Evolutionary conservation across 1,284 basidiomycete species (phyloP).

Genomic region (Tranzscheliella williamsii): DNA sequence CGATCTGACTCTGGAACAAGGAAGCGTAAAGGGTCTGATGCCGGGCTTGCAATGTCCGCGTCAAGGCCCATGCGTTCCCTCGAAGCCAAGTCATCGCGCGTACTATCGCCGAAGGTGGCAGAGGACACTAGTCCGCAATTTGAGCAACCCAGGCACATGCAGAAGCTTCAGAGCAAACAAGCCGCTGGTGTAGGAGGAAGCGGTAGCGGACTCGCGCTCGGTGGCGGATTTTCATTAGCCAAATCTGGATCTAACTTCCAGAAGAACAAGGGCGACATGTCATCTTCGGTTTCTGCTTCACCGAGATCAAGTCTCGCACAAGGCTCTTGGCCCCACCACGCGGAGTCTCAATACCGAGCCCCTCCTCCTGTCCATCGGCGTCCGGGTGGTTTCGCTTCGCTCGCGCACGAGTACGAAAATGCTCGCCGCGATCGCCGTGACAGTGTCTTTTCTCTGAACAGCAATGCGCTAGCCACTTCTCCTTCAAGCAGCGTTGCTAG

Average conservation of each 20-base stretch:
- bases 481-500: conserved; percentile 23
- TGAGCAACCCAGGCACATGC: conserved; percentile 25
- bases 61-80: background rate
- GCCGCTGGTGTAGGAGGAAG: background rate
- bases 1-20: conserved; percentile 10
- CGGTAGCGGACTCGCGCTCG: conserved; percentile 25
- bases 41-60: conserved; percentile 8
- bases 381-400: conserved; percentile 33
- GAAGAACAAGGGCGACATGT: too few species aligned
- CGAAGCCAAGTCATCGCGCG: background rate
- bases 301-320: background rate
- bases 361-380: conserved; percentile 29
- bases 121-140: conserved; percentile 5
- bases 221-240: conserved; percentile 37
- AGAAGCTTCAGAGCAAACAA: conserved; percentile 14
- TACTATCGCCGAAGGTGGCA: background rate
- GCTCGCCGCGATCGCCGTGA: conserved; percentile 17
- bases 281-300: too few species aligned
- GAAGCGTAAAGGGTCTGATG: conserved; percentile 21
- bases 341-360: conserved; percentile 5
- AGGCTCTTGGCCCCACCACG: too few species aligned
- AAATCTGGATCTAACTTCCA: conserved; percentile 34
- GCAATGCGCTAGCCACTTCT: conserved; percentile 27
- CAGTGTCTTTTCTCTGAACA: conserved; percentile 20
- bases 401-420: conserved; percentile 32